Evolutionary conservation across 352 stramenopile genomes (phyloP).

Genomic region (Phytophthora cactorum): DNA sequence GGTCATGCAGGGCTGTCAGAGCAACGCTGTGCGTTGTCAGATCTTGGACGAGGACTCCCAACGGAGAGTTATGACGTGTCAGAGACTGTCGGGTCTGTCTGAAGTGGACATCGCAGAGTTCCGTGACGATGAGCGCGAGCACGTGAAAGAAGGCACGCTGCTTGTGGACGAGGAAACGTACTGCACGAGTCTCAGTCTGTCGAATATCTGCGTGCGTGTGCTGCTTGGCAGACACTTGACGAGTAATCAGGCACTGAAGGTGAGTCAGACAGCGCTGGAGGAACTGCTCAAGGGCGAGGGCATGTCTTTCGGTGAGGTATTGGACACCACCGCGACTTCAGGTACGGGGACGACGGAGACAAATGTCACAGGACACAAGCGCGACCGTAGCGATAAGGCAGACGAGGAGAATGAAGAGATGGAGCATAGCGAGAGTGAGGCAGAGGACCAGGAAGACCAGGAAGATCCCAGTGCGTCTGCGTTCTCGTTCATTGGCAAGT

Average conservation of each 20-base stretch:
- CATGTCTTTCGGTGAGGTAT: constrained; percentile 62
- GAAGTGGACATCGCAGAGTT: constrained; percentile 90
- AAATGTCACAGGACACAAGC: constrained; percentile 27
- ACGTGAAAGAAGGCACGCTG: constrained; percentile 89
- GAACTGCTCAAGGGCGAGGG: constrained; percentile 78
- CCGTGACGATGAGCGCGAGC: constrained; percentile 81
- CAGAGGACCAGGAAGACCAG: constrained; percentile 36
- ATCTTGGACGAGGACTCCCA: constrained; percentile 86
- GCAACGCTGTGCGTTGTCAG: constrained; percentile 83
- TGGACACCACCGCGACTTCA: constrained; percentile 44
- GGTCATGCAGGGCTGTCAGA: constrained; percentile 85
- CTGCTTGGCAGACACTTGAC: constrained; percentile 76
- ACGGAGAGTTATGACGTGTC: constrained; percentile 75
- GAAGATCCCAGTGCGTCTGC: constrained; percentile 44
- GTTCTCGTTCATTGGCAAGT: constrained; percentile 80
- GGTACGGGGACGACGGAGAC: constrained; percentile 1
- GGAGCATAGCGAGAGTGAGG: constrained; percentile 43
- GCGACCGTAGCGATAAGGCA: constrained; percentile 28
- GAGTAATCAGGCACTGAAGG: constrained; percentile 84
- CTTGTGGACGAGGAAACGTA: constrained; percentile 88
- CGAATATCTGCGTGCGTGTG: constrained; percentile 84
- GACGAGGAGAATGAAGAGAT: constrained; percentile 19
- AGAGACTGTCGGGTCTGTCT: constrained; percentile 80
- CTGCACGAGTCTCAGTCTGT: constrained; percentile 73
- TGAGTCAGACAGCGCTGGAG: constrained; percentile 86